Evolutionary conservation across 345 rosid species (phyloP).

Genomic region (Murraya koenigii): DNA sequence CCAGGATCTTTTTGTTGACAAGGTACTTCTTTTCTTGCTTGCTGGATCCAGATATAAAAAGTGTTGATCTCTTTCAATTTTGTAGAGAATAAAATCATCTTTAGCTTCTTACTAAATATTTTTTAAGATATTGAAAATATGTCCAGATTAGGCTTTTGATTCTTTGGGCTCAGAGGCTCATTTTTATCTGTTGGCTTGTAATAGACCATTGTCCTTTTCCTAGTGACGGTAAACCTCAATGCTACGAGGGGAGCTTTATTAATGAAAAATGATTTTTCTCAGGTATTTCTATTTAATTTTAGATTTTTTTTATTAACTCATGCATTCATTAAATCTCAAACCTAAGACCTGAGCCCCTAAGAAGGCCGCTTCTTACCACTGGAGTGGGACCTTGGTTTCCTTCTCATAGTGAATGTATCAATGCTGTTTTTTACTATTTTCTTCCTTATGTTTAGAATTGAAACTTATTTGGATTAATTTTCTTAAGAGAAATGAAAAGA

Average conservation of each 20-base stretch:
- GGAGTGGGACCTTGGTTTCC: no score
- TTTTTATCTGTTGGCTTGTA: background rate
- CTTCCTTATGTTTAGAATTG: background rate
- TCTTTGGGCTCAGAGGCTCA: background rate
- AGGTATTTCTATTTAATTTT: no score
- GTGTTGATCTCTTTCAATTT: background rate
- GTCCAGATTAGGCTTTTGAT: background rate
- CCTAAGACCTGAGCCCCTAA: no score
- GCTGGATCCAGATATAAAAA: conserved; percentile 1
- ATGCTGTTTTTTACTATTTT: background rate
- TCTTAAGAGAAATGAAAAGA: background rate
- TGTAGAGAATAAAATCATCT: background rate
- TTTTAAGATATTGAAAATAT: background rate
- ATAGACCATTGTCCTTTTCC: background rate
- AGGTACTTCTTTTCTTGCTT: background rate
- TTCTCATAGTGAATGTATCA: background rate
- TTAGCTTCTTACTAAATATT: background rate
- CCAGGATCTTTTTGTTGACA: background rate
- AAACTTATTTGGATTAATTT: background rate
- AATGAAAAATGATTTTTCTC: no score
- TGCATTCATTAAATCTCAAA: no score
- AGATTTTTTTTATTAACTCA: no score
- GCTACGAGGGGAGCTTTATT: no score
- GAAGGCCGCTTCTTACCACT: no score
- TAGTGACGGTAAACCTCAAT: background rate